Base-by-base conservation (phyloP, 371 early-diverging fungal genomes). In the Mucor irregularis region DNA sequence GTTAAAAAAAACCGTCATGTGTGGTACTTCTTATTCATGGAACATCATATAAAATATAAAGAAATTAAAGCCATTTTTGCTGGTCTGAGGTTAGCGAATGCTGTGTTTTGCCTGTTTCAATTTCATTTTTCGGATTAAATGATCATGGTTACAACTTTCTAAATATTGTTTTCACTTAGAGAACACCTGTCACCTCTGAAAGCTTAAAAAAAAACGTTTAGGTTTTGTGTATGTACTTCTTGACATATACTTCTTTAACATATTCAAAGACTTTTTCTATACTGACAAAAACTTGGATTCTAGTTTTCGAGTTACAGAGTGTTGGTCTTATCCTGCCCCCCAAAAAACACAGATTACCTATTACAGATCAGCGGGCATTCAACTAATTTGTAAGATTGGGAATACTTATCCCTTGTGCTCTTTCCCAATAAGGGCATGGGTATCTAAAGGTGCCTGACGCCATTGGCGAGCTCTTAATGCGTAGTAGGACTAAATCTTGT, bases 41-140 rank as follows among this genome's bases (percentile, higher is more conserved):
- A 14, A 35, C 37, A 53, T 30, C 34, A 16, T 35, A 42, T 43
- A 35, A 21, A 25, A 46, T 13, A 21, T 25, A 25, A 24, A 31
- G 45, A 50, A 45, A 33, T 30, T 17, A 29, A 35, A 26, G 9
- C 13, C 24, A 11, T 33, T 49, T 47, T 37, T 51, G 51, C 62
- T 62, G 62, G 62, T 62, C 62, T 62, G 62, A 62, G 62, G 62
- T 62, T 62, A 62, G 62, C 62, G 17, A 31, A 42, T 22, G 35
- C 17, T 38, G 30, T 21, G n/a, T 38, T 39, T 28, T 29, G 28
- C 19, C 13, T 30, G 21, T 17, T 13, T 26, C 7, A 30, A 22
- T 42, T 29, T 39, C 19, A 43, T 45, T 17, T 37, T 28, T 17
- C 22, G 26, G 58, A n/a, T 33, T 44, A 28, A 21, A 24, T 30